Base-by-base conservation (phyloP, 306 rosid genomes). In the Quercus suber region DNA sequence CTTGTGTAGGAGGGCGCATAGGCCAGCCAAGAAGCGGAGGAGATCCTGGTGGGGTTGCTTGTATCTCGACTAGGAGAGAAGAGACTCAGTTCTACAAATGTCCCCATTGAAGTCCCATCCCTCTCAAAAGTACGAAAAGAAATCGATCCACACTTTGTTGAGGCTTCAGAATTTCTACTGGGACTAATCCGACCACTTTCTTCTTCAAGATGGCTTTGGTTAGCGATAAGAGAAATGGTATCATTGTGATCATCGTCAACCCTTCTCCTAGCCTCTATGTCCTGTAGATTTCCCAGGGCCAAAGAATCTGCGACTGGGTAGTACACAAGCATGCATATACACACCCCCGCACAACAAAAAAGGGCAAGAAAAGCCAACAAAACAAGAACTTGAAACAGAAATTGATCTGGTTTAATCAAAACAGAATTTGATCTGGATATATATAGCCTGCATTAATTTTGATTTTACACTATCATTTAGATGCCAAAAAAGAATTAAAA, bases 341-440 rank as follows among this genome's bases (percentile, higher is more conserved):
- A 92, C 84, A 92, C 80, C 88, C 89, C 97, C 14, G 90, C 87
- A 87, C 97, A 92, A 76, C 92, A 89, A 65, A 90, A 84, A 77
- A 95, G 95, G 73, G 92, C 89, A 82, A 95, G 92, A 86, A 95
- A 95, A 79, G 98, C 98, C 87, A 89, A 85, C 92, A 92, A 95
- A 86, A 86, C 86, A 81, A 95, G 88, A 87, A 88, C 92, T 90
- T 95, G 97, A 78, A 87, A 92, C 88, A 82, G 88, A 74, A 88
- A 71, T 73, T 84, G 85, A 88, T 88, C 96, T 75, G 99, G 98
- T 83, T 74, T 80, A 76, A 88, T 84, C 55, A 86, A 86, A 83
- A 89, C 97, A 78, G 97, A 90, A 23, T 23, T 23, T 23, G 23
- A 23, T 23, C 23, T 23, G 43, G 43, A 37, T 37, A 37, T 7